Evolutionary conservation across 306 rosid genomes (phyloP), one percentile per base, ranked within the genome.

Genomic region (Dryas alaskensis): DNA sequence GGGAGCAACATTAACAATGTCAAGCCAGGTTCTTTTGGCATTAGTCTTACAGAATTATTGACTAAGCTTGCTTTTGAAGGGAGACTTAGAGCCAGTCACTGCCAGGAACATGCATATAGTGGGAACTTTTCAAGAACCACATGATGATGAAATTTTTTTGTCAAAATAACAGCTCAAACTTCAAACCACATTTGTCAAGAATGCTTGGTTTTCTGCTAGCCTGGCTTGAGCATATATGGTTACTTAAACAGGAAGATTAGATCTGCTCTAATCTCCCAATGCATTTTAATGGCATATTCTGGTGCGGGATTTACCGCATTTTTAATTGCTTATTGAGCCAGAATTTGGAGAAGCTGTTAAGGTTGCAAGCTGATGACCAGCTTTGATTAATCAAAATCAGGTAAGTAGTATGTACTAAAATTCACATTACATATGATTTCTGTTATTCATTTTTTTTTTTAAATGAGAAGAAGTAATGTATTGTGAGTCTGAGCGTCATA

Each of bases 1-100:
- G 74, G 55, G 81, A 78, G 75, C 13, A 83, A 82, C 68, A 70
- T 88, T 65, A 84, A 88, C 80, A 73, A 16, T 76, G 79, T 88
- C 60, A 84, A 79, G 44, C 76, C 92, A 12, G 88, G 92, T 27
- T 27, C 81, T 16, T 68, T 19, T 22, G 93, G 89, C 10, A 51
- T 81, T 46, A 74, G 74, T 51, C 86, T 90, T 65, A 40, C 51
- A 75, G 53, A 13, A 70, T 51, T 69, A 4, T 60, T 88, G 49
- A 66, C 50, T 58, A 70, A 79, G 60, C 65, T 88, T 80, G 72
- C 76, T 11, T 63, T 65, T 11, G 70, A 60, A 25, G 77, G 79
- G 59, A 70, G 74, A 73, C 39, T 63, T 45, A 80, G 73, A 79
- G 27, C 72, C 71, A 69, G 70, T 53, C 85, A 72, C 46, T 90